These are phyloP conservation scores for Myxozyma geophila DNA, from an alignment of 805 yeast species.

Conservation along the genomic window DNA sequence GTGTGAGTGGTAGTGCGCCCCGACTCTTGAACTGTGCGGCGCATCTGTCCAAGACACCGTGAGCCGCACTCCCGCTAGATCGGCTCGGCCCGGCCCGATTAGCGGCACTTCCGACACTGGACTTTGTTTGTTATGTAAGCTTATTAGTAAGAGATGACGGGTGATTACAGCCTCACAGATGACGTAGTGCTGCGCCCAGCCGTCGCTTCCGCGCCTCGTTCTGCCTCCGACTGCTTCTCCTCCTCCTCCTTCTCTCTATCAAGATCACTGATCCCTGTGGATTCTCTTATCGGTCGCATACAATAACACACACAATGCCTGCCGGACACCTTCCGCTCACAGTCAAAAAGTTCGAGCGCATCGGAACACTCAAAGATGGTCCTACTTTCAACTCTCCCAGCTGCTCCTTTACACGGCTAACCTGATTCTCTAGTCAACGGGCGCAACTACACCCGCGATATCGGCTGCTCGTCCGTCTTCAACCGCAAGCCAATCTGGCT, in stretches of 20 bases:
- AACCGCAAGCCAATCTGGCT: slow-evolving; percentile 26
- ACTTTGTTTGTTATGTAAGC: background rate
- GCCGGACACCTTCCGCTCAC: slow-evolving; percentile 26
- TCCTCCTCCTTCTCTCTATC: background rate
- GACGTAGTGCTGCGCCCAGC: background rate
- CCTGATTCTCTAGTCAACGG: slow-evolving; percentile 23
- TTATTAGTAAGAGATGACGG: too few relatives aligned
- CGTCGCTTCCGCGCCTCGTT: background rate
- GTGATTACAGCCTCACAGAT: background rate
- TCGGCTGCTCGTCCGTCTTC: slow-evolving; percentile 31
- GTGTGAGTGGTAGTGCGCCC: too few relatives aligned
- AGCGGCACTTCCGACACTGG: background rate
- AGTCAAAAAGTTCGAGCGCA: slow-evolving; percentile 32
- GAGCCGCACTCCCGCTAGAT: background rate
- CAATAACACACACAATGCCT: background rate
- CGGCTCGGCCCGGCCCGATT: slow-evolving; percentile 2
- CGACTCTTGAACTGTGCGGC: too few relatives aligned
- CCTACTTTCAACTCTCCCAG: background rate
- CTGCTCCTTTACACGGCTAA: background rate
- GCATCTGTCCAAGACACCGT: background rate
- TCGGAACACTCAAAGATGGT: slow-evolving; percentile 36
- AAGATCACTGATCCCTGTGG: background rate
- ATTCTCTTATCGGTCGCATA: background rate
- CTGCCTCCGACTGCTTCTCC: background rate
- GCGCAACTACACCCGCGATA: slow-evolving; percentile 32